These are phyloP conservation scores for Populus hybrid DNA, from an alignment of 441 rosid genomes.

Conservation along the genomic window DNA sequence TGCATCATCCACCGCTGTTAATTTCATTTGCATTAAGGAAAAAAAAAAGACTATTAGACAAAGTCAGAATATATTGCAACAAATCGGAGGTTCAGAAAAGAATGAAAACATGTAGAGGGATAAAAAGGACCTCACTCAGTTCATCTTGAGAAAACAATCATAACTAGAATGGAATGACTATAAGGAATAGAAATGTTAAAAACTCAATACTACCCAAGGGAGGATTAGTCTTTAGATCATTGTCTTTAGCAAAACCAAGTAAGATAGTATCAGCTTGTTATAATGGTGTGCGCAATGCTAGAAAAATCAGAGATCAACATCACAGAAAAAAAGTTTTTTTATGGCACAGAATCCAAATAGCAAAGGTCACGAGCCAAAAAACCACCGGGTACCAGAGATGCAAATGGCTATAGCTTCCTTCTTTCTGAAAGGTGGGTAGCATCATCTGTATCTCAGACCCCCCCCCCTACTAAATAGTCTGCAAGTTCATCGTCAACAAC, in stretches of 20 bases:
- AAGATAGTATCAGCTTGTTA: too few relatives aligned
- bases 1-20: slow-evolving; percentile 83
- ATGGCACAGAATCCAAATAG: too few relatives aligned
- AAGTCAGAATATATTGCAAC: slow-evolving; percentile 14
- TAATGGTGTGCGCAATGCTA: too few relatives aligned
- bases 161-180: background rate
- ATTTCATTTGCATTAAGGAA: slow-evolving; percentile 15
- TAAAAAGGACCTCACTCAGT: background rate
- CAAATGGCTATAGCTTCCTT: too few relatives aligned
- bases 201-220: background rate
- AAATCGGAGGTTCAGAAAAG: slow-evolving; percentile 1
- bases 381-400: too few relatives aligned
- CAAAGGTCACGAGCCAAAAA: too few relatives aligned
- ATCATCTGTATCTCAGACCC: background rate
- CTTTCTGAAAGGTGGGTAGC: too few relatives aligned
- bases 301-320: too few relatives aligned
- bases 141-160: background rate
- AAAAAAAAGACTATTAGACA: background rate
- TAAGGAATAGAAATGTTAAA: background rate
- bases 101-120: background rate
- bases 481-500: background rate
- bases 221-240: too few relatives aligned
- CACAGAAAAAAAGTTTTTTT: too few relatives aligned
- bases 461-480: background rate
- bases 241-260: too few relatives aligned